Evolutionary conservation across 2,329 filamentous ascomycete species (phyloP).

Genomic region (Phialophora expanda): DNA sequence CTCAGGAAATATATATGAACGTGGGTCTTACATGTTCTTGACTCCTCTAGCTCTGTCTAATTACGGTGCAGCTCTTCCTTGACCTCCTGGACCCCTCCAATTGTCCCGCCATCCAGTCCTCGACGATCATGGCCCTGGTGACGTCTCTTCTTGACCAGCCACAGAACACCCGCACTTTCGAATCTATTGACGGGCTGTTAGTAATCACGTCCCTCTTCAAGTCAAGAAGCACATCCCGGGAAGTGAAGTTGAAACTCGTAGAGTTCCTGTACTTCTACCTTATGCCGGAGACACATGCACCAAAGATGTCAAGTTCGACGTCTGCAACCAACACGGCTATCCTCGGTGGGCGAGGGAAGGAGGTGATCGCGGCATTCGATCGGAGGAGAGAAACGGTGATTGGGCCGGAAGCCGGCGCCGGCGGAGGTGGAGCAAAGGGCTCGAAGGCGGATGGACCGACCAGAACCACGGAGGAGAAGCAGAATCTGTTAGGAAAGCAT

Average conservation of each 20-base stretch:
- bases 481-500: conserved; percentile 75
- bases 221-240: conserved; percentile 78
- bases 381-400: conserved; percentile 42
- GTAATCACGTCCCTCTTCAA: conserved; percentile 94
- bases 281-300: conserved; percentile 77
- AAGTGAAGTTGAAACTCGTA: conserved; percentile 93
- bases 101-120: conserved; percentile 87
- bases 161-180: conserved; percentile 87
- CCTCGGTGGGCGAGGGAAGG: conserved; percentile 68
- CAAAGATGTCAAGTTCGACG: conserved; percentile 45
- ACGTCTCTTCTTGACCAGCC: conserved; percentile 86
- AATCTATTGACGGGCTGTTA: conserved; percentile 86
- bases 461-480: conserved; percentile 80
- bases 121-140: conserved; percentile 87
- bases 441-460: conserved; percentile 46
- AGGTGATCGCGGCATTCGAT: conserved; percentile 64
- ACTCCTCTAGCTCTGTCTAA: not conserved
- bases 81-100: conserved; percentile 93
- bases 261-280: conserved; percentile 99
- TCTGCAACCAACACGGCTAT: conserved; percentile 48
- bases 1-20: conserved; percentile 93
- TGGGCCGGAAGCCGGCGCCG: conserved; percentile 28
- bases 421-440: not conserved
- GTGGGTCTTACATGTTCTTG: conserved; percentile 49
- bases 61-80: conserved; percentile 69